Evolutionary conservation across 805 yeast species (phyloP).

Genomic region (Yarrowia divulgata): DNA sequence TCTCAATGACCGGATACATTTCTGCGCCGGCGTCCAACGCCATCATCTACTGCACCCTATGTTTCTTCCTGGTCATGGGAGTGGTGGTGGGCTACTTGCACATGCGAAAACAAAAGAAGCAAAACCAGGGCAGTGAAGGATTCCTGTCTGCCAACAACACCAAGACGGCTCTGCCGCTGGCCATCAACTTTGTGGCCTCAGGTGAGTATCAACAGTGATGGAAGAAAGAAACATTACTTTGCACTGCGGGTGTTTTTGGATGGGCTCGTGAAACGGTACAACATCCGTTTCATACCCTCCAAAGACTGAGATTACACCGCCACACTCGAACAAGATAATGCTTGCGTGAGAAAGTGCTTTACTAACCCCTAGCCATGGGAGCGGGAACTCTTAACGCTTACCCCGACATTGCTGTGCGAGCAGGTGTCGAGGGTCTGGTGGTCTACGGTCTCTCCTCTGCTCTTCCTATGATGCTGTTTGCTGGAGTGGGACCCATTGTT

Average conservation of each 20-base stretch:
- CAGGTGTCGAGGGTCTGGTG: conserved; percentile 86
- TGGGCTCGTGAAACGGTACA: background rate
- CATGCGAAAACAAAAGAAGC: conserved; percentile 53
- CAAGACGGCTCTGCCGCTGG: conserved; percentile 70
- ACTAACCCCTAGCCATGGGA: conserved; percentile 68
- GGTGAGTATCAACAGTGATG: conserved; percentile 60
- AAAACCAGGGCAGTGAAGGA: conserved; percentile 46
- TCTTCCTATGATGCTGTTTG: conserved; percentile 83
- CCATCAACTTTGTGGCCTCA: conserved; percentile 88
- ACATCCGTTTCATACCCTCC: conserved; percentile 12
- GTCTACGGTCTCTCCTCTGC: conserved; percentile 84
- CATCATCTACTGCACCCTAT: conserved; percentile 67
- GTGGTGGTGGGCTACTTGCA: conserved; percentile 66
- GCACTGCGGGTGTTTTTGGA: conserved; percentile 56
- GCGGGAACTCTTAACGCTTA: conserved; percentile 87
- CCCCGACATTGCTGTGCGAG: conserved; percentile 81
- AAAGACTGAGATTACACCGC: conserved; percentile 77
- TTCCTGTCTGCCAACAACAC: conserved; percentile 83
- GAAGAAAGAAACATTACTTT: too few relatives aligned
- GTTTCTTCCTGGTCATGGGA: conserved; percentile 62
- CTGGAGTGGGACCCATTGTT: conserved; percentile 80
- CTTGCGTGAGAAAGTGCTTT: conserved; percentile 76
- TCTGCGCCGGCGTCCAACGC: conserved; percentile 67
- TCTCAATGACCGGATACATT: conserved; percentile 22
- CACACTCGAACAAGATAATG: conserved; percentile 79